phyloP scores from a whole-genome alignment of 1,139 yeast genomes.

The Magnusiomyces clavatus region DNA sequence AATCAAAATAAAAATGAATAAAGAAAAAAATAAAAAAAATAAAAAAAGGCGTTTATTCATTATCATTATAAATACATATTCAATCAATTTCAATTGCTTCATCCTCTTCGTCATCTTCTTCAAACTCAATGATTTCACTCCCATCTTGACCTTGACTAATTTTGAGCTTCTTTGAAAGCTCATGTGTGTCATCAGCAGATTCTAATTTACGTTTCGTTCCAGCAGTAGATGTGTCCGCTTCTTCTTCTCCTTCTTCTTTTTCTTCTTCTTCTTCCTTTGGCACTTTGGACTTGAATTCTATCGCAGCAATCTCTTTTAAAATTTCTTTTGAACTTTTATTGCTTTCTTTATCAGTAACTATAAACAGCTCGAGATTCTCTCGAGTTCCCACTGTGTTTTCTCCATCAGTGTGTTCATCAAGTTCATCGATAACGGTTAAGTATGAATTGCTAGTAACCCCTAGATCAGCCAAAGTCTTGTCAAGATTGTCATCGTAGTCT shows the following conservation, averaged over 20 bases:
- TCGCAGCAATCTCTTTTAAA: constrained; percentile 8
- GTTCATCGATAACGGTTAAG: constrained; percentile 70
- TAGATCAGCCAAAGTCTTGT: constrained; percentile 43
- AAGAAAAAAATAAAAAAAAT: too few species aligned
- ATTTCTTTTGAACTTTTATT: constrained; percentile 7
- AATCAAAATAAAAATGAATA: too few species aligned
- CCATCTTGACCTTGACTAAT: constrained; percentile 6
- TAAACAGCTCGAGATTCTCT: constrained; percentile 64
- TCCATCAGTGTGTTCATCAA: constrained; percentile 39
- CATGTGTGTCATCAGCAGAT: constrained; percentile 12
- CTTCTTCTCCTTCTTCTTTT: constrained; percentile 6
- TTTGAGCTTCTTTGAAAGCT: constrained; percentile 15
- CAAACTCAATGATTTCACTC: constrained; percentile 9
- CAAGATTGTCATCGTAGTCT: constrained; percentile 78
- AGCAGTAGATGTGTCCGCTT: constrained; percentile 3
- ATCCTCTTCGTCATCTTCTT: constrained; percentile 16
- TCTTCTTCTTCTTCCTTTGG: constrained; percentile 9
- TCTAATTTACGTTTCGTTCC: constrained; percentile 9
- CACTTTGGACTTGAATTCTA: constrained; percentile 1
- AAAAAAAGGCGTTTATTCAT: too few species aligned
- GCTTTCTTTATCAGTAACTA: constrained; percentile 19
- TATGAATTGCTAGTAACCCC: constrained; percentile 54
- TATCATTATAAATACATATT: neutral
- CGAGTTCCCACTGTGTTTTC: constrained; percentile 14
- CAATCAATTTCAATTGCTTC: constrained; percentile 8